These are phyloP conservation scores for Stenocarpella maydis DNA, from an alignment of 2,329 filamentous ascomycete genomes.

Conservation along the genomic window DNA sequence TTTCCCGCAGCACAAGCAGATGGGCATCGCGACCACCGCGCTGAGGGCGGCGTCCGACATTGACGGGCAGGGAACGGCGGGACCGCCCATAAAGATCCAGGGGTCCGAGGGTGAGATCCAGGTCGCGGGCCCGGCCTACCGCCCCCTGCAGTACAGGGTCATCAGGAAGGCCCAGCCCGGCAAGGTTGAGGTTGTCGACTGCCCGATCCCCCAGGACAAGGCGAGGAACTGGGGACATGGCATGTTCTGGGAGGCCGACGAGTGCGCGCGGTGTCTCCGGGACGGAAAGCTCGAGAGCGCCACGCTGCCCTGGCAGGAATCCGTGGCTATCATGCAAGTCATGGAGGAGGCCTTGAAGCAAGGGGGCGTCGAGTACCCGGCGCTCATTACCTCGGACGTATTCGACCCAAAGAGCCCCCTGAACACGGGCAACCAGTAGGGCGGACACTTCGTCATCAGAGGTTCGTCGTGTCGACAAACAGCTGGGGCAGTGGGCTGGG, in stretches of 20 bases:
- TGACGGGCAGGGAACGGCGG: slow-evolving; percentile 64
- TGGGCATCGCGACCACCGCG: slow-evolving; percentile 76
- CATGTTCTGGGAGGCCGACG: slow-evolving; percentile 72
- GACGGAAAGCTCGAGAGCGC: slow-evolving; percentile 81
- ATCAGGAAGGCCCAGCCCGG: slow-evolving; percentile 61
- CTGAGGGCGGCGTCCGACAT: slow-evolving; percentile 70
- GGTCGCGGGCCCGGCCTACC: slow-evolving; percentile 75
- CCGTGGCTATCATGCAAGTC: slow-evolving; percentile 82
- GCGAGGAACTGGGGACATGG: slow-evolving; percentile 70
- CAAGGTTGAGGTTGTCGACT: slow-evolving; percentile 59
- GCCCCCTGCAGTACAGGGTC: slow-evolving; percentile 71
- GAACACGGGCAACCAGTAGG: slow-evolving; percentile 58
- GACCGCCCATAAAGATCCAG: slow-evolving; percentile 79
- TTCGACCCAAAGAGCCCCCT: slow-evolving; percentile 68
- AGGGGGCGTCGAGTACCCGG: slow-evolving; percentile 62
- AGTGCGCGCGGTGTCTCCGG: slow-evolving; percentile 58
- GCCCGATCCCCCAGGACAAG: slow-evolving; percentile 60
- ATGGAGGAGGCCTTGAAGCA: slow-evolving; percentile 65
- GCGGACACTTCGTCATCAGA: neutral
- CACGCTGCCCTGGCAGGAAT: slow-evolving; percentile 76
- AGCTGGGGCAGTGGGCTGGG: slow-evolving; percentile 4
- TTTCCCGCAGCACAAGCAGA: slow-evolving; percentile 74
- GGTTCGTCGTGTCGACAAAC: slow-evolving; percentile 18
- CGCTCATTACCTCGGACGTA: slow-evolving; percentile 63
- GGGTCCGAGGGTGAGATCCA: slow-evolving; percentile 85